A percentile compares a stretch with the other conserved stretches of the same genome.
Evolutionary conservation across 495 filamentous ascomycete species (phyloP).

Genomic region (Cudoniella acicularis): DNA sequence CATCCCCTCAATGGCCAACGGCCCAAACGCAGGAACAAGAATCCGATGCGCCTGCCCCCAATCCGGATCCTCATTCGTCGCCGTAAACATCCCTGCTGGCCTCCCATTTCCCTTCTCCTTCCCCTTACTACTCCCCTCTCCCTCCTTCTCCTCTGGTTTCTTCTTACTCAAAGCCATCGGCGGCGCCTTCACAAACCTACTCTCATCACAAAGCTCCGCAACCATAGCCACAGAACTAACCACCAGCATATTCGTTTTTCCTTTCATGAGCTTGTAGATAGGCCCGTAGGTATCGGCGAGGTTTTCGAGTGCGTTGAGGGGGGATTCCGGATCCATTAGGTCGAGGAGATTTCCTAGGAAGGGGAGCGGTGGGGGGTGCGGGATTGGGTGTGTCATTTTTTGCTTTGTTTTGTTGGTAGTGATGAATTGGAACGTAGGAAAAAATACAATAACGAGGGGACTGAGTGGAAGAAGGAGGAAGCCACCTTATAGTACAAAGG

Average conservation of each 20-base stretch:
- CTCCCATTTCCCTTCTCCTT: conserved; percentile 29
- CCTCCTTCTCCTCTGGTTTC: conserved; percentile 21
- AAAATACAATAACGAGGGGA: too few relatives aligned
- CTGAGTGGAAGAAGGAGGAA: too few relatives aligned
- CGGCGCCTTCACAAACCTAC: conserved; percentile 48
- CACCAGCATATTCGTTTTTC: conserved; percentile 35
- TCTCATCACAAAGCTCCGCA: conserved; percentile 53
- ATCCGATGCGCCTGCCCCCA: conserved; percentile 58
- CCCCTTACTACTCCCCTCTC: not conserved
- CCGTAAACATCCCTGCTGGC: conserved; percentile 52
- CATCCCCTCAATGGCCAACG: conserved; percentile 51
- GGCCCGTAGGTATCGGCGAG: not conserved
- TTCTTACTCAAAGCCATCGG: conserved; percentile 35
- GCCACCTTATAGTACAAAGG: too few relatives aligned
- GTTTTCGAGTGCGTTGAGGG: not conserved
- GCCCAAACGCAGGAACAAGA: conserved; percentile 56
- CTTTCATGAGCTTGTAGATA: conserved; percentile 13
- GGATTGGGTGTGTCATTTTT: not conserved
- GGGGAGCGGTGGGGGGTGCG: not conserved
- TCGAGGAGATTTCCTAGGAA: not conserved
- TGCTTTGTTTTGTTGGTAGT: too few relatives aligned
- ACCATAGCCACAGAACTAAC: conserved; percentile 43
- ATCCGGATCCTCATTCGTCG: conserved; percentile 38
- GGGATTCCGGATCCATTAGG: not conserved
- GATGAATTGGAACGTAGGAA: too few relatives aligned